Conservation (phyloP, 768 basidiomycete species). For the Xerocomus spinulosus region DNA sequence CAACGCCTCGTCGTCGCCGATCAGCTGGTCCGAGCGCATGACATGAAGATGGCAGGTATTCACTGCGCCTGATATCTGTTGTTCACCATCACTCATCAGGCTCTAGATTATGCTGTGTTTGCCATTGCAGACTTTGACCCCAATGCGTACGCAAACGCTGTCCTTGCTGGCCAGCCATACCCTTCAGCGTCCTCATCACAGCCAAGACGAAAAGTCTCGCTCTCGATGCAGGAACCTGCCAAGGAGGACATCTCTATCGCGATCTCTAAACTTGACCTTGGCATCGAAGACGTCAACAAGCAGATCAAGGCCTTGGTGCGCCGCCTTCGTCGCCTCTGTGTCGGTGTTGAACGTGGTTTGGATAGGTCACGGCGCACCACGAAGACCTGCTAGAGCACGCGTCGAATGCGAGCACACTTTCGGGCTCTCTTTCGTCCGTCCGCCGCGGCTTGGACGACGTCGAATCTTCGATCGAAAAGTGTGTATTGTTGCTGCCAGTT, state of each 20-base stretch:
- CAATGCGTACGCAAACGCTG: slow-evolving; percentile 86
- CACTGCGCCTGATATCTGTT: neutral
- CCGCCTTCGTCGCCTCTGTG: neutral
- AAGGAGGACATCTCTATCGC: slow-evolving; percentile 89
- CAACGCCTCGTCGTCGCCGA: no score
- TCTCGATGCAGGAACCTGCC: slow-evolving; percentile 45
- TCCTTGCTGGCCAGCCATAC: slow-evolving; percentile 80
- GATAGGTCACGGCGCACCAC: slow-evolving; percentile 77
- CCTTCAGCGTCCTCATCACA: slow-evolving; percentile 37
- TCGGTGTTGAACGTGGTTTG: neutral
- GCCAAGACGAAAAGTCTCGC: slow-evolving; percentile 16
- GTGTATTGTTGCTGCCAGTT: slow-evolving; percentile 14
- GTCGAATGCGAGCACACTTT: slow-evolving; percentile 66
- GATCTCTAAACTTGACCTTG: slow-evolving; percentile 80
- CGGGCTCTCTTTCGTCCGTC: slow-evolving; percentile 64
- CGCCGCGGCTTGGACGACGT: slow-evolving; percentile 69
- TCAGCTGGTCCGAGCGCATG: no score
- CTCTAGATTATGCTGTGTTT: slow-evolving; percentile 71
- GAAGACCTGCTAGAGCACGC: slow-evolving; percentile 78
- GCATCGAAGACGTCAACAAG: slow-evolving; percentile 87
- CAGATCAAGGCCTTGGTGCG: slow-evolving; percentile 83
- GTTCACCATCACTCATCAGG: neutral
- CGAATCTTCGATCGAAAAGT: slow-evolving; percentile 76
- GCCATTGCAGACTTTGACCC: slow-evolving; percentile 73
- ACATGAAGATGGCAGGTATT: slow-evolving; percentile 24